These are phyloP conservation scores for Colletotrichum lentis DNA, from an alignment of 2,329 filamentous ascomycete genomes.

Conservation along the genomic window DNA sequence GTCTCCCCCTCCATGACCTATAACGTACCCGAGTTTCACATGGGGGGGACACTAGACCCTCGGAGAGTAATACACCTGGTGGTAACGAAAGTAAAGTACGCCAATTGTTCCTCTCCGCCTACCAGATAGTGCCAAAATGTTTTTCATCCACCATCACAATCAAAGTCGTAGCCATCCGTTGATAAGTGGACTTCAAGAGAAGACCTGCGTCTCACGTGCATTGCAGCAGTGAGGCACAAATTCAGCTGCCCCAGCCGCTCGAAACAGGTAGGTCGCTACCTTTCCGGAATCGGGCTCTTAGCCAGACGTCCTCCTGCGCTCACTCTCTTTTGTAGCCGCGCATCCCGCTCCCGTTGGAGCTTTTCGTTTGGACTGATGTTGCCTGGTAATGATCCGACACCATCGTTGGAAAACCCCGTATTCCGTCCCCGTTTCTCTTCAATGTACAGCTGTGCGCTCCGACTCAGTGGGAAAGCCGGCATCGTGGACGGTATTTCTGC, in stretches of 20 bases:
- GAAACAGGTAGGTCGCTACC: conserved; percentile 55
- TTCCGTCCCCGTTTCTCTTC: conserved; percentile 74
- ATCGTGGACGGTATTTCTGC: conserved; percentile 80
- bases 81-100: conserved; percentile 30
- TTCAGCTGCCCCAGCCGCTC: conserved; percentile 35
- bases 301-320: conserved; percentile 79
- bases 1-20: conserved; percentile 5
- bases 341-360: conserved; percentile 69
- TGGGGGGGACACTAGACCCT: conserved; percentile 9
- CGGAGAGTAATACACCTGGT: neutral
- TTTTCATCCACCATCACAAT: conserved; percentile 19
- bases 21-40: conserved; percentile 4
- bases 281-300: conserved; percentile 69
- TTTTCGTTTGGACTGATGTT: conserved; percentile 56
- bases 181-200: conserved; percentile 12
- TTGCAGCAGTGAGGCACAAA: conserved; percentile 30
- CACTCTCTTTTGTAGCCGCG: conserved; percentile 78
- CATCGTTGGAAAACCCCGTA: conserved; percentile 62
- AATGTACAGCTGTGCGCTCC: conserved; percentile 82
- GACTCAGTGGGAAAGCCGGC: conserved; percentile 84
- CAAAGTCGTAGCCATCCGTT: conserved; percentile 18
- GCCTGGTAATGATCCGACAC: conserved; percentile 67
- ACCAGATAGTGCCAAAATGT: conserved; percentile 11
- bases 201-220: conserved; percentile 24
- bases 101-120: conserved; percentile 13